Evolutionary conservation across 768 basidiomycete genomes (phyloP).

Genomic region (Suillus fuscotomentosus): DNA sequence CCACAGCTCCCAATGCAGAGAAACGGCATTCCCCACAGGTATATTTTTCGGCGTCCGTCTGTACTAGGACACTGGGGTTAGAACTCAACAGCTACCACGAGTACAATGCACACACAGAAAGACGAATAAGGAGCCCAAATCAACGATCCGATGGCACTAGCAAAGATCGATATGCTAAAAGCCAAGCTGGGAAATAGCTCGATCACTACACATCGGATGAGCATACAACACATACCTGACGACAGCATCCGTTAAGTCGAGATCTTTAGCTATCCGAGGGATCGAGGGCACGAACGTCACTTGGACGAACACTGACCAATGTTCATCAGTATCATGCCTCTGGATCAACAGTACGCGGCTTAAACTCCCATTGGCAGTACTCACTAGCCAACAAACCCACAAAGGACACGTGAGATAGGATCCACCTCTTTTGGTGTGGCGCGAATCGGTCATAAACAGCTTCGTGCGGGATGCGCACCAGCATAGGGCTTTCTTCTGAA

Average conservation of each 20-base stretch:
- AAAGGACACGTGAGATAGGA: constrained; percentile 57
- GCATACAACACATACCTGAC: constrained; percentile 44
- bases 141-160: constrained; percentile 41
- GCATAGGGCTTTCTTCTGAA: constrained; percentile 28
- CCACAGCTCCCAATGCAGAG: constrained; percentile 57
- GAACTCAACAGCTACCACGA: background rate
- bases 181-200: constrained; percentile 31
- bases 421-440: constrained; percentile 44
- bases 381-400: constrained; percentile 64
- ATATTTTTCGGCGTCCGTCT: constrained; percentile 65
- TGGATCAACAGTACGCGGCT: background rate
- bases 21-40: constrained; percentile 45
- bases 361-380: constrained; percentile 14
- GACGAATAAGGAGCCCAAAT: constrained; percentile 47
- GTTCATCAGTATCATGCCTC: background rate
- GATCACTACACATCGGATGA: background rate
- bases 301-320: constrained; percentile 57
- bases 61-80: background rate
- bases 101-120: constrained; percentile 34
- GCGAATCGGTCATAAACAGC: constrained; percentile 62
- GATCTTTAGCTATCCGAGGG: constrained; percentile 67
- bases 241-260: constrained; percentile 52
- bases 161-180: constrained; percentile 45
- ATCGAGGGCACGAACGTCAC: constrained; percentile 75
- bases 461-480: constrained; percentile 16